Evolutionary conservation across 306 rosid genomes (phyloP).

Genomic region (Lithocarpus polystachyus): DNA sequence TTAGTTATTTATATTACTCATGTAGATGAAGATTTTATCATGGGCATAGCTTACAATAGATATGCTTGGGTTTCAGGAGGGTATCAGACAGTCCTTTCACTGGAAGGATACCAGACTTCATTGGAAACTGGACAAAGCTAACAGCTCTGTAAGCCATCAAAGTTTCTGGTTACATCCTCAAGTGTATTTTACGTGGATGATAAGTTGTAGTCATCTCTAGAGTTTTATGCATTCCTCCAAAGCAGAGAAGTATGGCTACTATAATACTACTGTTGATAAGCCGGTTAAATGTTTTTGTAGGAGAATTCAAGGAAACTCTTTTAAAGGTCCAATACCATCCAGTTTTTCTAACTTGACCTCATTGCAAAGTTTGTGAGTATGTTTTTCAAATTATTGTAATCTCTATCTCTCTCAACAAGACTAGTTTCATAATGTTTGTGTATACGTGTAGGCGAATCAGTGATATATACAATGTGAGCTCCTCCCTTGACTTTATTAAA

Average conservation of each 20-base stretch:
- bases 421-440: neutral
- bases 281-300: constrained; percentile 7
- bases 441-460: constrained; percentile 22
- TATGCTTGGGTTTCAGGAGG: constrained; percentile 6
- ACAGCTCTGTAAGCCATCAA: constrained; percentile 6
- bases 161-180: neutral
- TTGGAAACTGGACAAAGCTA: constrained; percentile 30
- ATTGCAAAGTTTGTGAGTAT: constrained; percentile 18
- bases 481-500: constrained; percentile 25
- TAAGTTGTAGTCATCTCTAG: no score
- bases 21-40: no score
- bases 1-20: no score
- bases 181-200: neutral
- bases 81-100: constrained; percentile 17
- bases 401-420: neutral
- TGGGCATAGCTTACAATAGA: neutral
- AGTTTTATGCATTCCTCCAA: no score
- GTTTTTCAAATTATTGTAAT: neutral
- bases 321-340: constrained; percentile 36
- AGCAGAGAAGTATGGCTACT: no score
- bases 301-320: constrained; percentile 31
- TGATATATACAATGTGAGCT: constrained; percentile 31
- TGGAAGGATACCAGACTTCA: constrained; percentile 29
- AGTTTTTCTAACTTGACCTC: constrained; percentile 23
- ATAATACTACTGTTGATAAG: neutral